Percentiles rank a stretch among this genome's conserved stretches.
Evolutionary conservation across 2,329 filamentous ascomycete species (phyloP).

Genomic region (Xylariales sp.): DNA sequence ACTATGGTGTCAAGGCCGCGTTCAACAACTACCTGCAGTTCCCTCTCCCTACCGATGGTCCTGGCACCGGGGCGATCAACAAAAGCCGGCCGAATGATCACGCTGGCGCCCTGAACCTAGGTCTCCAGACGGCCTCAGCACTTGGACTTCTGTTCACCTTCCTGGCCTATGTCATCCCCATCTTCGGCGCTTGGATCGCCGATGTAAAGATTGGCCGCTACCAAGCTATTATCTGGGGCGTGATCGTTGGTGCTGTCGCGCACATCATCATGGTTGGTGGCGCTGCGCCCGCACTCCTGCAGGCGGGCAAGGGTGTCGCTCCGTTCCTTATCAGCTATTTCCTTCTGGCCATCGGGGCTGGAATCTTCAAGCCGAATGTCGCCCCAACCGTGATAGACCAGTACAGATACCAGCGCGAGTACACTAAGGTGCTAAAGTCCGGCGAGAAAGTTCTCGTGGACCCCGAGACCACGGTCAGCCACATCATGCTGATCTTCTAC

Average conservation of each 20-base stretch:
- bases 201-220: conserved; percentile 65
- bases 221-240: conserved; percentile 55
- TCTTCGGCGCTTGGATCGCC: conserved; percentile 51
- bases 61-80: conserved; percentile 27
- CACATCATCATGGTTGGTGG: conserved; percentile 62
- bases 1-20: conserved; percentile 44
- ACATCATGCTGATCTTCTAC: conserved; percentile 63
- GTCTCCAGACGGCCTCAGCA: conserved; percentile 41
- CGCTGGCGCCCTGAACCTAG: conserved; percentile 47
- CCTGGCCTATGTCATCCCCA: conserved; percentile 42
- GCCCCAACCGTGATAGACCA: conserved; percentile 69
- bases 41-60: conserved; percentile 40
- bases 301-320: conserved; percentile 34
- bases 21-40: conserved; percentile 55
- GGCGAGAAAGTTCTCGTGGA: conserved; percentile 70
- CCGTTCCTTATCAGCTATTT: conserved; percentile 65
- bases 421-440: conserved; percentile 44
- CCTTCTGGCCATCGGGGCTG: conserved; percentile 58
- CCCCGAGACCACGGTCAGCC: conserved; percentile 62
- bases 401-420: conserved; percentile 54
- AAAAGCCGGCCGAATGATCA: conserved; percentile 28
- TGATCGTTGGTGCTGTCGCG: conserved; percentile 55
- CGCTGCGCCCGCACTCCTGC: conserved; percentile 55
- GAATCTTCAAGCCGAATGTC: conserved; percentile 80
- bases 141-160: conserved; percentile 42